Base-by-base conservation (phyloP, 2,329 filamentous ascomycete species). In the Cadophora gregata region DNA sequence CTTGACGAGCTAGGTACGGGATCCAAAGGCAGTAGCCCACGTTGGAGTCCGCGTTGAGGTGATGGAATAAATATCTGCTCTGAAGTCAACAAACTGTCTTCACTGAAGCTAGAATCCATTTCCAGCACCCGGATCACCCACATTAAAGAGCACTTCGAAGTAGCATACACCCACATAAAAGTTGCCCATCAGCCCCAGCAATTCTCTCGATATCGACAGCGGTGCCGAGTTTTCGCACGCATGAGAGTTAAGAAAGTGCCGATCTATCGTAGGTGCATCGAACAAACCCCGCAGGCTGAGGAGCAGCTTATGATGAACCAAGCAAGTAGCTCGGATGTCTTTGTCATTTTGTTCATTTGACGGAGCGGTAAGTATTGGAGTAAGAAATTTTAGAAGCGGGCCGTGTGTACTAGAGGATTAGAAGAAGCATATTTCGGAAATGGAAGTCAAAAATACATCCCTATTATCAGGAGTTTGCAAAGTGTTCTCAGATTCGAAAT, bases 301-400 rank as follows among this genome's bases (percentile, higher is more conserved):
- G 62, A 59, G 5, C 21, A 31, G n/a, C 62, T 53, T 51, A 53
- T 64, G 21, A 64, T 58, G 10, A 64, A 47, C 62, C 62, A 64
- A 29, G 45, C 42, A n/a, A 59, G 51, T 16, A 24, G 48, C 24
- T 14, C 6, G 48, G 48, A 27, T 27, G 51, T 42, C 12, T 4
- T 42, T 38, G 62, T 14, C 62, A 63, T 58, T 3, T 29, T 42
- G 16, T 29, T 27, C 24, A 42, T 6, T 42, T 42, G 38, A 12
- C 10, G 14, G 14, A 42, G 8, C 5, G 38, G 14, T 12, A 16
- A 16, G 19, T 42, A 4, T 42, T 5, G 38, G 10, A 42, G 5
- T 42, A 42, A 42, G 14, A 16, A 42, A 42, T 12, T 19, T 2
- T 42, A 3, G 10, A 16, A 42, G 12, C 14, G 38, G 14, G 14